Evolutionary conservation across 2,329 filamentous ascomycete genomes (phyloP).

Genomic region (Sordariomycetes sp.): DNA sequence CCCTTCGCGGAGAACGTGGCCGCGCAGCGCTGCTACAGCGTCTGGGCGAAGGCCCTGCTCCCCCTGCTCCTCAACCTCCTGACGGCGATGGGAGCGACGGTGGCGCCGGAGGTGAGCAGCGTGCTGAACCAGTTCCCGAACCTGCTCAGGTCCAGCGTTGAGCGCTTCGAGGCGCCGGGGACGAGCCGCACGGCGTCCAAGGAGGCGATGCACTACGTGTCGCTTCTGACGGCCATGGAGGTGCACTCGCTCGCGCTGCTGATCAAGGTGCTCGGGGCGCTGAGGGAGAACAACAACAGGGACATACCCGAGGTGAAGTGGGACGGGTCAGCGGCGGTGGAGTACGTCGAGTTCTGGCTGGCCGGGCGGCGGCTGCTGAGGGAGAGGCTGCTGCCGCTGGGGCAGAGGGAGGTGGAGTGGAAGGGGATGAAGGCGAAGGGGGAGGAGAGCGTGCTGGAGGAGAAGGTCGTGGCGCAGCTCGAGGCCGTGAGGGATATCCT

Average conservation of each 20-base stretch:
- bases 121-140: constrained; percentile 85
- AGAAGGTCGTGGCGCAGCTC: constrained; percentile 62
- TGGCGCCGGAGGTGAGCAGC: constrained; percentile 73
- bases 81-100: constrained; percentile 65
- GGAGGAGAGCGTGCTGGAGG: constrained; percentile 58
- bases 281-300: constrained; percentile 54
- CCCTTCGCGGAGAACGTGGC: constrained; percentile 66
- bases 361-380: constrained; percentile 57
- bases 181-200: constrained; percentile 36
- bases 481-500: constrained; percentile 47
- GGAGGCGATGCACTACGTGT: constrained; percentile 52
- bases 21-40: constrained; percentile 65
- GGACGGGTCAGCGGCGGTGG: constrained; percentile 61
- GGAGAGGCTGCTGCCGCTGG: constrained; percentile 63
- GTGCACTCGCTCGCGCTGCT: constrained; percentile 70
- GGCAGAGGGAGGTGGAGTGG: constrained; percentile 60
- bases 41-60: constrained; percentile 83
- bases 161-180: constrained; percentile 56
- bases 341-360: constrained; percentile 78
- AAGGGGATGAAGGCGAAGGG: constrained; percentile 26
- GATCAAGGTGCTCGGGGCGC: constrained; percentile 57
- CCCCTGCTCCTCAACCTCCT: constrained; percentile 85
- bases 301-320: constrained; percentile 66
- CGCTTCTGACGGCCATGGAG: constrained; percentile 64
- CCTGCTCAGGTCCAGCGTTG: constrained; percentile 62